Conservation (phyloP, 2,329 filamentous ascomycete species). For the Cordyceps sp. region DNA sequence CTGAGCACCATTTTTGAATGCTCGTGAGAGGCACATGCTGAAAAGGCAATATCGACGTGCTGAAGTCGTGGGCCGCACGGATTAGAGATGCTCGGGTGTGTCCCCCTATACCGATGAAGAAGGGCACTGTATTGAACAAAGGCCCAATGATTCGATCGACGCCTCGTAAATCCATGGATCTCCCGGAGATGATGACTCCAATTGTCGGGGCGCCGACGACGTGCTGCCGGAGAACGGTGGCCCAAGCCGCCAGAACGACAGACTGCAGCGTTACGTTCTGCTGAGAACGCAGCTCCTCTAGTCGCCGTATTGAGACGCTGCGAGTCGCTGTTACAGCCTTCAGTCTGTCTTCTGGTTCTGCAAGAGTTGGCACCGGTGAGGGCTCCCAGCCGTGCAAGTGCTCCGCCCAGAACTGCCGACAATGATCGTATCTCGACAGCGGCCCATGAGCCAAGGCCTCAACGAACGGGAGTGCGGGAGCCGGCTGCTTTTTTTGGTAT, state of each 20-base stretch:
- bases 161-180: constrained; percentile 49
- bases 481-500: constrained; percentile 6
- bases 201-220: constrained; percentile 33
- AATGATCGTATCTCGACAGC: constrained; percentile 26
- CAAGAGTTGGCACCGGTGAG: constrained; percentile 5
- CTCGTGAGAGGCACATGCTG: constrained; percentile 60
- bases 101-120: constrained; percentile 28
- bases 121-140: constrained; percentile 80
- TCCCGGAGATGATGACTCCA: constrained; percentile 66
- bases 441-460: constrained; percentile 56
- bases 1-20: constrained; percentile 62
- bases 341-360: not conserved
- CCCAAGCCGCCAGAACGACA: constrained; percentile 61
- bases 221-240: constrained; percentile 39
- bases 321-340: constrained; percentile 4
- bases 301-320: constrained; percentile 17
- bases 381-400: constrained; percentile 26
- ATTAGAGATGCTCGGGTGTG: constrained; percentile 45
- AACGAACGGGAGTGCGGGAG: constrained; percentile 39
- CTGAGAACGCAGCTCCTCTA: constrained; percentile 36
- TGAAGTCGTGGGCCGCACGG: constrained; percentile 51
- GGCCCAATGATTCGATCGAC: constrained; percentile 60
- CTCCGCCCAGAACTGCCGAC: constrained; percentile 48
- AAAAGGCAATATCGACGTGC: constrained; percentile 48
- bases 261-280: constrained; percentile 67